Percentiles rank a stretch among this genome's conserved stretches.
Conservation (phyloP, 306 rosid genomes). For the Albizia julibrissin region DNA sequence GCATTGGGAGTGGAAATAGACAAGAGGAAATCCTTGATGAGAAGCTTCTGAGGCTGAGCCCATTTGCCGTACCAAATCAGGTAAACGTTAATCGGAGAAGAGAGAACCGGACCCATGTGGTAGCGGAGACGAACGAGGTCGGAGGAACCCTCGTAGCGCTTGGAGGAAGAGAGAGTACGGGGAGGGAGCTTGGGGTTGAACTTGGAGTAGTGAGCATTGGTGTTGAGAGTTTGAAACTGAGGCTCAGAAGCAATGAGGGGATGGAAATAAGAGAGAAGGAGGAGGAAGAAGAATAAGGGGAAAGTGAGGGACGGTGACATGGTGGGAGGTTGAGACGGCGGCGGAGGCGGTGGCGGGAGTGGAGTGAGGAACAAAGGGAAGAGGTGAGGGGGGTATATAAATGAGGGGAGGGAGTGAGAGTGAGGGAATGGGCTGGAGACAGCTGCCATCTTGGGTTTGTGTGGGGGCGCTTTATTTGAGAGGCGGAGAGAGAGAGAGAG, state of each 20-base stretch:
- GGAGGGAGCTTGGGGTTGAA: slow-evolving; percentile 78
- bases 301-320: slow-evolving; percentile 5
- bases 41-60: slow-evolving; percentile 51
- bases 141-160: slow-evolving; percentile 81
- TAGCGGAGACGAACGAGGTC: slow-evolving; percentile 71
- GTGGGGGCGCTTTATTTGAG: slow-evolving; percentile 49
- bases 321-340: neutral
- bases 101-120: slow-evolving; percentile 96
- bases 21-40: slow-evolving; percentile 68
- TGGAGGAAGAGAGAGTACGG: slow-evolving; percentile 55
- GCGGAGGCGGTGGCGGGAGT: neutral
- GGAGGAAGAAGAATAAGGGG: neutral
- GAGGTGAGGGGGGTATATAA: neutral
- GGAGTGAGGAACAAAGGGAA: neutral
- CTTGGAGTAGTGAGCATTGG: slow-evolving; percentile 12
- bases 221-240: slow-evolving; percentile 42
- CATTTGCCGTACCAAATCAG: slow-evolving; percentile 91
- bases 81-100: slow-evolving; percentile 78
- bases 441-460: slow-evolving; percentile 62
- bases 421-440: slow-evolving; percentile 59
- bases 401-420: neutral
- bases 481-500: neutral
- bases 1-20: slow-evolving; percentile 59
- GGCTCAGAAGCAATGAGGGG: neutral
- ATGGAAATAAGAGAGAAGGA: neutral